Percentiles rank a stretch among this genome's conserved stretches.
Evolutionary conservation across 2,329 filamentous ascomycete species (phyloP).

Genomic region (Ceratocystis eucalypticola): DNA sequence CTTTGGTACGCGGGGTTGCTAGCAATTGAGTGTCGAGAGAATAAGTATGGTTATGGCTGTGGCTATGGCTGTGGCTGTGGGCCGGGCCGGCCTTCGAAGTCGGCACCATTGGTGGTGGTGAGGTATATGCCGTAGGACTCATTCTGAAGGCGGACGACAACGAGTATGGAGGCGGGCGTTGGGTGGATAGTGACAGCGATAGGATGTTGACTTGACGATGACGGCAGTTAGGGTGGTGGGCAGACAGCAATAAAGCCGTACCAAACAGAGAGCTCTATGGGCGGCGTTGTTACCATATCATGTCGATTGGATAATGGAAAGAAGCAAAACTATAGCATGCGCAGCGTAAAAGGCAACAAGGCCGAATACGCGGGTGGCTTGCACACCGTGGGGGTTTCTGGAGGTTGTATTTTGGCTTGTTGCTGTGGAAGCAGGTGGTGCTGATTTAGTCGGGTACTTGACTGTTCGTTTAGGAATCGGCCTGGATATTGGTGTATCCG

Average conservation of each 20-base stretch:
- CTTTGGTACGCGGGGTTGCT: conserved; percentile 24
- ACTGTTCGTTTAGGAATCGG: background rate
- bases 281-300: background rate
- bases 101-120: background rate
- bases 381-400: background rate
- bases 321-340: background rate
- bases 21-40: conserved; percentile 26
- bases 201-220: too few relatives aligned
- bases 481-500: background rate
- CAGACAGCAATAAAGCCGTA: background rate
- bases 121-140: conserved; percentile 15
- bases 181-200: background rate
- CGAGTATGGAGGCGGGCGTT: too few relatives aligned
- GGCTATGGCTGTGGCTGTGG: conserved; percentile 9
- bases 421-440: background rate
- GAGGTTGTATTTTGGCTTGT: background rate
- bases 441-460: background rate
- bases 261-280: conserved; percentile 1
- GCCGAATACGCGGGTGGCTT: background rate
- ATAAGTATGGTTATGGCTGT: conserved; percentile 22
- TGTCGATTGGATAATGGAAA: background rate
- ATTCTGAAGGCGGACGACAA: background rate
- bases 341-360: background rate
- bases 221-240: background rate
- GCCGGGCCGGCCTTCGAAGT: background rate